These are phyloP conservation scores for Telfairia occidentalis DNA, from an alignment of 331 rosid genomes.

Conservation along the genomic window DNA sequence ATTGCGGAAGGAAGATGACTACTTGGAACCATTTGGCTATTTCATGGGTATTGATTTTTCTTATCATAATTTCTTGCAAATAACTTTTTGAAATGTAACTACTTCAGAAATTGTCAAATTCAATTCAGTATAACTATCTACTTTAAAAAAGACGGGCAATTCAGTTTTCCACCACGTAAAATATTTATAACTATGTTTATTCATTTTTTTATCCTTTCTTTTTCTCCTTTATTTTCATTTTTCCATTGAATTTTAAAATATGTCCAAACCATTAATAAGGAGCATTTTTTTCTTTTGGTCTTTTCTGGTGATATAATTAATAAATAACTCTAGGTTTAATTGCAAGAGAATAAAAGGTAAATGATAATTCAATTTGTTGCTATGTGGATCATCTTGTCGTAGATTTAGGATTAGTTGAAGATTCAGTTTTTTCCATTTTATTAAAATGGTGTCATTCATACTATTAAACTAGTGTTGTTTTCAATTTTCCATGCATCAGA, in stretches of 20 bases:
- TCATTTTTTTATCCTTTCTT: background rate
- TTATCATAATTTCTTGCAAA: background rate
- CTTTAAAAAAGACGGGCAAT: background rate
- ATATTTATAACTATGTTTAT: background rate
- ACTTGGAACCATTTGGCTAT: slow-evolving; percentile 51
- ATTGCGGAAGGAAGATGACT: slow-evolving; percentile 63
- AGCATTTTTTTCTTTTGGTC: background rate
- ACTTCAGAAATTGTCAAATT: background rate
- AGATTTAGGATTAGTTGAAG: background rate
- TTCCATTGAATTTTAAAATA: background rate
- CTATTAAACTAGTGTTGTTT: slow-evolving; percentile 13
- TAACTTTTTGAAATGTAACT: background rate
- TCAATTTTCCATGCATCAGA: slow-evolving; percentile 32
- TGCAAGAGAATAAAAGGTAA: background rate
- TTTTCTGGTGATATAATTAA: background rate
- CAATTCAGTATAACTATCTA: background rate
- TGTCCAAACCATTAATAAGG: background rate
- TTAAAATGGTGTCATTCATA: background rate
- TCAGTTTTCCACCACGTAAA: background rate
- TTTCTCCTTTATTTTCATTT: background rate
- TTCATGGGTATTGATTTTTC: slow-evolving; percentile 47
- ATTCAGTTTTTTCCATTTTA: background rate
- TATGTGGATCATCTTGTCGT: background rate
- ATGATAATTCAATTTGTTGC: background rate
- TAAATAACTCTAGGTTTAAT: background rate